Percentiles rank a stretch among this genome's conserved stretches.
These are phyloP conservation scores for Telopea speciosissima DNA, from an alignment of 177 flowering plant genomes.

Conservation along the genomic window DNA sequence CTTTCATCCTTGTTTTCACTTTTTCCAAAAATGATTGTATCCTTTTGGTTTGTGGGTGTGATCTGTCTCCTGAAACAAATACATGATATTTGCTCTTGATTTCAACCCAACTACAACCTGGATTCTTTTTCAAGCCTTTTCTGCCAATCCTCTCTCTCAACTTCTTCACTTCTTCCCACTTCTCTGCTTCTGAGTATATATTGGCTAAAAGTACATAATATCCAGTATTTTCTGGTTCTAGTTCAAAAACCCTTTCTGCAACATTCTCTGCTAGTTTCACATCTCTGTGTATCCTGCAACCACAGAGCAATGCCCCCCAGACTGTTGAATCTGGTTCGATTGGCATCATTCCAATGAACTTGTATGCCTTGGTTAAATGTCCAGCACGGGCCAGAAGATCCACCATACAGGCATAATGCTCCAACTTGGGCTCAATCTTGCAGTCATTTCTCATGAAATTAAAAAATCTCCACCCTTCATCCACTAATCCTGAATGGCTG, in stretches of 20 bases:
- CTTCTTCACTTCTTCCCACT: constrained; percentile 49
- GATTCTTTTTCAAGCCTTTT: constrained; percentile 35
- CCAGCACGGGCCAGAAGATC: constrained; percentile 38
- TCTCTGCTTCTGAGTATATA: constrained; percentile 58
- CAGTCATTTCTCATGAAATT: constrained; percentile 39
- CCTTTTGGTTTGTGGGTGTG: constrained; percentile 32
- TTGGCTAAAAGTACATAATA: constrained; percentile 48
- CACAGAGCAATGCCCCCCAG: constrained; percentile 58
- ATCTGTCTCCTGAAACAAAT: constrained; percentile 37
- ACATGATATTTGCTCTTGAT: constrained; percentile 37
- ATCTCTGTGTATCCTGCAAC: constrained; percentile 52
- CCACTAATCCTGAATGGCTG: constrained; percentile 46
- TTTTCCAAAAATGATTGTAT: constrained; percentile 29
- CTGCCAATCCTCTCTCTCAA: constrained; percentile 30
- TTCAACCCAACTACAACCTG: constrained; percentile 63
- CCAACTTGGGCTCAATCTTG: constrained; percentile 34
- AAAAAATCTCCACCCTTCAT: constrained; percentile 41
- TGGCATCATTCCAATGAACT: constrained; percentile 46
- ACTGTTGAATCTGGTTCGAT: constrained; percentile 48
- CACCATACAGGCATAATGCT: constrained; percentile 1
- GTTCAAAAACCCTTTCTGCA: constrained; percentile 45
- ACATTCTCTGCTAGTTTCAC: constrained; percentile 58
- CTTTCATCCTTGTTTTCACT: constrained; percentile 33
- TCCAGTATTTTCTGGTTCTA: constrained; percentile 58
- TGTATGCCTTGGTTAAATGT: constrained; percentile 33